phyloP scores from a whole-genome alignment of 768 basidiomycete species.

The Jaapia argillacea region DNA sequence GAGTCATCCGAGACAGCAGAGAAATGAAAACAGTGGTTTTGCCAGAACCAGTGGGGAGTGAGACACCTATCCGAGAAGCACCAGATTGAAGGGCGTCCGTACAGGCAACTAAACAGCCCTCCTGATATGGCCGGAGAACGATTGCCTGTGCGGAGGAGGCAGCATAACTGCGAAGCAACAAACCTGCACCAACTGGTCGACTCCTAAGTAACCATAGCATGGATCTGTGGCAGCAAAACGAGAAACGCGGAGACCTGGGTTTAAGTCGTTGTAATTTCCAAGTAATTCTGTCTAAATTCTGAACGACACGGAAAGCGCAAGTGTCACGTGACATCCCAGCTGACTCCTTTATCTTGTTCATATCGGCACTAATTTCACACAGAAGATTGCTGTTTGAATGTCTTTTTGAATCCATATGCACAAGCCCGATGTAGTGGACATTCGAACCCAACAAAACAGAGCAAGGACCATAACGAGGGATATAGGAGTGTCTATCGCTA shows the following conservation, averaged over 20 bases:
- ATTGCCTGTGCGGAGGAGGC: neutral
- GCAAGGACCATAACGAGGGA: constrained; percentile 14
- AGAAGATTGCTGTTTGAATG: neutral
- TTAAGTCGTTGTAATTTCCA: no score
- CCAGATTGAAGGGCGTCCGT: constrained; percentile 58
- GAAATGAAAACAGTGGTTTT: constrained; percentile 92
- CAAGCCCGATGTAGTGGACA: constrained; percentile 11
- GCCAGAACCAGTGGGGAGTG: constrained; percentile 73
- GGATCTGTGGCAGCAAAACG: no score
- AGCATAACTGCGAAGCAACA: neutral
- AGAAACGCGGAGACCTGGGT: no score
- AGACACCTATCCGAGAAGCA: constrained; percentile 71
- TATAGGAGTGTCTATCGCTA: constrained; percentile 24
- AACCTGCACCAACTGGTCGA: no score
- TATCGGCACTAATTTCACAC: no score
- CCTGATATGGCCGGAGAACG: constrained; percentile 68
- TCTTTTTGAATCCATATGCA: constrained; percentile 9
- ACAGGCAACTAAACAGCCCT: constrained; percentile 70
- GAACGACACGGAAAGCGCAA: no score
- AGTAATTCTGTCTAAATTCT: no score
- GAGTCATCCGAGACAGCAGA: constrained; percentile 54
- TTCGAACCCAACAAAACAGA: constrained; percentile 1
- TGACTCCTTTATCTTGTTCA: no score
- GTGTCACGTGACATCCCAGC: no score
- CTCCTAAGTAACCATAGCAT: no score